phyloP scores from a whole-genome alignment of 139 green algal genomes.

The Choricystis sp. region DNA sequence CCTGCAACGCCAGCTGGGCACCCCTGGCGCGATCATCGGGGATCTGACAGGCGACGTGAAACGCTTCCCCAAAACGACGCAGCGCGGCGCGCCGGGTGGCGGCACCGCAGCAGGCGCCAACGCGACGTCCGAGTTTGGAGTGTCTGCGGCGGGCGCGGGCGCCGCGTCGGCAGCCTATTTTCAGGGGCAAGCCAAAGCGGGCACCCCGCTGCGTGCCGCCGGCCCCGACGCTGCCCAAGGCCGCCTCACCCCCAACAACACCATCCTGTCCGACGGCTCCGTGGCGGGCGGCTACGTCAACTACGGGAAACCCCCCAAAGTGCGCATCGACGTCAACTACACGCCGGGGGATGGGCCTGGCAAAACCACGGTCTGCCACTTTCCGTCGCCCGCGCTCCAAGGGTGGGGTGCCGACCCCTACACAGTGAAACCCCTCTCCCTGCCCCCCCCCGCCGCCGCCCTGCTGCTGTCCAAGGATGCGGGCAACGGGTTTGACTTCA shows the following conservation, averaged over 20 bases:
- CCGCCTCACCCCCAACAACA: not conserved
- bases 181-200: too few species aligned
- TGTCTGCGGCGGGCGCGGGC: too few species aligned
- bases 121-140: too few species aligned
- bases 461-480: not conserved
- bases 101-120: too few species aligned
- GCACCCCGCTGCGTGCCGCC: not conserved
- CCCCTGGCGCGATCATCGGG: too few species aligned
- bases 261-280: not conserved
- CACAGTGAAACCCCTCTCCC: not conserved
- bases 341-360: too few species aligned
- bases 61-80: too few species aligned
- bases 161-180: not conserved
- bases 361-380: not conserved
- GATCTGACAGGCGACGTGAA: too few species aligned
- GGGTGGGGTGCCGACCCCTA: not conserved
- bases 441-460: not conserved
- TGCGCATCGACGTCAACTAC: not conserved
- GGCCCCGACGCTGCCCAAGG: not conserved
- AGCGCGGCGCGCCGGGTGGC: too few species aligned
- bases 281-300: not conserved
- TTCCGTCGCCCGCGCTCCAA: not conserved
- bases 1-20: too few species aligned
- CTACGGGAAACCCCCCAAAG: not conserved
- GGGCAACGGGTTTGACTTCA: not conserved